Evolutionary conservation across 2,329 filamentous ascomycete species (phyloP).

Genomic region (Fusarium sp.): DNA sequence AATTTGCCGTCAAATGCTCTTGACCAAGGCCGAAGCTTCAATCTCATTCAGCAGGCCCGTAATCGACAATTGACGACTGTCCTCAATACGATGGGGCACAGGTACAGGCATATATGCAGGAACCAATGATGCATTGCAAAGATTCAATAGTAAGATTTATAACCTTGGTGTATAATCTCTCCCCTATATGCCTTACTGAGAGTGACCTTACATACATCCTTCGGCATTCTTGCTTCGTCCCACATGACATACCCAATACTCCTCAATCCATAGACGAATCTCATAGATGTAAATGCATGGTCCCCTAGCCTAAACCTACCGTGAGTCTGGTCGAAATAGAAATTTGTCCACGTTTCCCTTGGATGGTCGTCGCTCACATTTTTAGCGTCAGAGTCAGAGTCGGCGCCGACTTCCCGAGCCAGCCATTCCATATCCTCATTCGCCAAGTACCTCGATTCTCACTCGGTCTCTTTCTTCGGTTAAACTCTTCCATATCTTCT

Average conservation of each 20-base stretch:
- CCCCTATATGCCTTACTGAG: too few species aligned
- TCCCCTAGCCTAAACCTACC: conserved; percentile 31
- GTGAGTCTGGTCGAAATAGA: conserved; percentile 31
- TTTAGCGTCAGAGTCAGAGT: conserved; percentile 24
- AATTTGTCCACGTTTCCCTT: conserved; percentile 29
- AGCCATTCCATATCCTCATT: conserved; percentile 35
- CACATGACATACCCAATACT: conserved; percentile 23
- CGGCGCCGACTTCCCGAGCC: conserved; percentile 29
- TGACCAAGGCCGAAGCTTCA: too few species aligned
- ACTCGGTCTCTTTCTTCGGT: conserved; percentile 9
- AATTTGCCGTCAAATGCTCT: too few species aligned
- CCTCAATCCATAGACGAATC: conserved; percentile 35
- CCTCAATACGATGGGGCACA: too few species aligned
- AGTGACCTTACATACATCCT: background rate
- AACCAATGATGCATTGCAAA: too few species aligned
- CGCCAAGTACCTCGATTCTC: conserved; percentile 18
- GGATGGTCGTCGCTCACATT: conserved; percentile 22
- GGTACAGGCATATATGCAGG: too few species aligned
- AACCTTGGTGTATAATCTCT: too few species aligned
- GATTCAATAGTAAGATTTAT: too few species aligned
- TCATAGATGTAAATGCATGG: conserved; percentile 33
- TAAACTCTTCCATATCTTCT: conserved; percentile 34
- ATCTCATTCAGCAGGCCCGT: too few species aligned
- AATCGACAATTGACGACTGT: too few species aligned
- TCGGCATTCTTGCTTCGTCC: conserved; percentile 37